phyloP scores from a whole-genome alignment of 305 asterid species.

The Solanum hybrid region DNA sequence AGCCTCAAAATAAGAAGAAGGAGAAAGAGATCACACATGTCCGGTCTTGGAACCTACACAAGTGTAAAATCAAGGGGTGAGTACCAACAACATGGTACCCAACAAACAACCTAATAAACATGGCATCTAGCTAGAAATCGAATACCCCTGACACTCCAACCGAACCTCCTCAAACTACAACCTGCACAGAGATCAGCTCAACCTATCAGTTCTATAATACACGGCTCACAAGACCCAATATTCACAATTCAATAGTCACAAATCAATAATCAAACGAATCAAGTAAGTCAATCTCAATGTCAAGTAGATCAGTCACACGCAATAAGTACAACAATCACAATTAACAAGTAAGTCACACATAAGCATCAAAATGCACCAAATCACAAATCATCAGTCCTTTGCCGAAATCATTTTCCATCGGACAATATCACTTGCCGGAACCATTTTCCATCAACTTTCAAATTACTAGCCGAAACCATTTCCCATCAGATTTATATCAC shows the following conservation, averaged over 20 bases:
- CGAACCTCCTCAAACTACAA: neutral
- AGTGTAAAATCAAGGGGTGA: neutral
- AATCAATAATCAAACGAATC: neutral
- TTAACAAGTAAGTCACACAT: neutral
- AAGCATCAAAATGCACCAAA: neutral
- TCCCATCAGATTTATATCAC: neutral
- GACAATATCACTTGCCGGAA: too few species aligned
- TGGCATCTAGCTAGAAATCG: neutral
- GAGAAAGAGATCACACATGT: neutral
- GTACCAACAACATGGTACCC: neutral
- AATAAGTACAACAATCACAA: neutral
- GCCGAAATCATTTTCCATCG: too few species aligned
- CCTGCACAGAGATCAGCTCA: accelerated
- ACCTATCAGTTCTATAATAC: neutral
- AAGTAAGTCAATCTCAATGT: neutral
- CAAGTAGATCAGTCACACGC: neutral
- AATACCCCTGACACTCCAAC: too few species aligned
- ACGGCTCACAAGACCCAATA: neutral
- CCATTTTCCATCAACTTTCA: neutral
- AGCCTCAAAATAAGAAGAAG: neutral
- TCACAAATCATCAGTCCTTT: neutral
- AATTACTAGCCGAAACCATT: too few species aligned
- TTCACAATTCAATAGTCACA: neutral
- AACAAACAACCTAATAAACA: neutral
- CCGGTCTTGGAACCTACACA: neutral